phyloP scores from a whole-genome alignment of 2,329 filamentous ascomycete genomes.

The Chaetomiaceae sp. region DNA sequence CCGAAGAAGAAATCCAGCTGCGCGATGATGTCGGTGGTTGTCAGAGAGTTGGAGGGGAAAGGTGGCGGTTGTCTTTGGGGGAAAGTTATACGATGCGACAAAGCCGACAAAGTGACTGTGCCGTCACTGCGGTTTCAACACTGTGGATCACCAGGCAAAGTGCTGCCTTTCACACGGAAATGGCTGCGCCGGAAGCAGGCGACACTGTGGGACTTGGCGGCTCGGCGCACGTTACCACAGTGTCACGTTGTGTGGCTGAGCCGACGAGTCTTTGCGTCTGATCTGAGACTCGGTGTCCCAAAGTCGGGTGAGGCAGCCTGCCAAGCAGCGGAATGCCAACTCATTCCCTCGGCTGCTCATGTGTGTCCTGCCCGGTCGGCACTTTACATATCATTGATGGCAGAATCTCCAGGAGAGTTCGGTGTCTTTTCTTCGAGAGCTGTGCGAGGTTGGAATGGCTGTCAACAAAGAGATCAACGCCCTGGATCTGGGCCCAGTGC shows the following conservation, averaged over 20 bases:
- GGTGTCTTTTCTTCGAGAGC: background rate
- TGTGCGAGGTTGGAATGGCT: no score
- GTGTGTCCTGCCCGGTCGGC: no score
- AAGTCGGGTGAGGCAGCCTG: constrained; percentile 14
- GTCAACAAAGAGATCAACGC: no score
- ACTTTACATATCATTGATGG: no score
- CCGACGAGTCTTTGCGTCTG: background rate
- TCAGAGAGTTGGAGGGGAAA: background rate
- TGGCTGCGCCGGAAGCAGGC: background rate
- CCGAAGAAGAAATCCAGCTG: background rate
- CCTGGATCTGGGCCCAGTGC: no score
- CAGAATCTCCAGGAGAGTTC: no score
- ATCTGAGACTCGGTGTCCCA: background rate
- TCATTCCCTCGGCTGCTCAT: background rate
- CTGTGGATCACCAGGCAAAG: constrained; percentile 9
- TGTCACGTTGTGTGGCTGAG: constrained; percentile 17
- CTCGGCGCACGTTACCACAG: constrained; percentile 14
- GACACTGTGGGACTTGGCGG: constrained; percentile 10
- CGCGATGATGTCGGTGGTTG: background rate
- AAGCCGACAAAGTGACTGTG: constrained; percentile 15
- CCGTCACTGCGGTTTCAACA: constrained; percentile 13
- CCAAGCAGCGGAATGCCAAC: constrained; percentile 13
- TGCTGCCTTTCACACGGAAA: background rate
- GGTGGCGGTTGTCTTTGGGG: background rate
- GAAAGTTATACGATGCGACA: constrained; percentile 8